Evolutionary conservation across 2,329 filamentous ascomycete genomes (phyloP).

Genomic region (Lasiodiplodia sp.): DNA sequence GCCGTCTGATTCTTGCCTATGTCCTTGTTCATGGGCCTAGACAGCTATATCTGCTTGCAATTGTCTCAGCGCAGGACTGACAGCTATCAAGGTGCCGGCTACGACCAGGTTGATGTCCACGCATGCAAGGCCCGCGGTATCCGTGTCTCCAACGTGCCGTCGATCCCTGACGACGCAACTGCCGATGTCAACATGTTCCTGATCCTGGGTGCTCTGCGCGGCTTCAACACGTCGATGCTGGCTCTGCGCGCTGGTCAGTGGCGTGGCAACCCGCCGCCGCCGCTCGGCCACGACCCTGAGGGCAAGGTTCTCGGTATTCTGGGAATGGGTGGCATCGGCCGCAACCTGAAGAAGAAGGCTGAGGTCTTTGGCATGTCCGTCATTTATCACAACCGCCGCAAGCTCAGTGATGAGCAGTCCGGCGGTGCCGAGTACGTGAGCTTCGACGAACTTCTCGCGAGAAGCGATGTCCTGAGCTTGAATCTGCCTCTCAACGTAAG

Average conservation of each 20-base stretch:
- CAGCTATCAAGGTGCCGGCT: conserved; percentile 71
- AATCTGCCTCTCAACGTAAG: conserved; percentile 83
- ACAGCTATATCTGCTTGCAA: not conserved
- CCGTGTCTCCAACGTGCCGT: conserved; percentile 81
- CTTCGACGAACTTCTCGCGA: conserved; percentile 74
- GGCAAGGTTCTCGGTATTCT: conserved; percentile 81
- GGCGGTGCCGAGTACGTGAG: conserved; percentile 70
- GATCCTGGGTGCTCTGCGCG: conserved; percentile 78
- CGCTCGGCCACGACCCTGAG: conserved; percentile 77
- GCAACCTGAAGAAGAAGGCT: conserved; percentile 77
- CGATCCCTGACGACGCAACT: conserved; percentile 81
- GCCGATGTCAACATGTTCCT: conserved; percentile 84
- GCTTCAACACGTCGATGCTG: conserved; percentile 72
- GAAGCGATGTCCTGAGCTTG: conserved; percentile 79
- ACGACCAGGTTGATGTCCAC: conserved; percentile 79
- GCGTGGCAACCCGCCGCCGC: conserved; percentile 63
- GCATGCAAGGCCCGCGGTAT: conserved; percentile 73
- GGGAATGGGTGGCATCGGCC: conserved; percentile 86
- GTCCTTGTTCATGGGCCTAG: too few species aligned
- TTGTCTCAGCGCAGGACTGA: not conserved
- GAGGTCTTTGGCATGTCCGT: conserved; percentile 78
- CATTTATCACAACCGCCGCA: conserved; percentile 75
- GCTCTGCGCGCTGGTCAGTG: conserved; percentile 72
- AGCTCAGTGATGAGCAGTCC: conserved; percentile 62
- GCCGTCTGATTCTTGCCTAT: too few species aligned